These are phyloP conservation scores for Cucurbita ficifolia DNA, from an alignment of 306 rosid genomes.

Conservation along the genomic window DNA sequence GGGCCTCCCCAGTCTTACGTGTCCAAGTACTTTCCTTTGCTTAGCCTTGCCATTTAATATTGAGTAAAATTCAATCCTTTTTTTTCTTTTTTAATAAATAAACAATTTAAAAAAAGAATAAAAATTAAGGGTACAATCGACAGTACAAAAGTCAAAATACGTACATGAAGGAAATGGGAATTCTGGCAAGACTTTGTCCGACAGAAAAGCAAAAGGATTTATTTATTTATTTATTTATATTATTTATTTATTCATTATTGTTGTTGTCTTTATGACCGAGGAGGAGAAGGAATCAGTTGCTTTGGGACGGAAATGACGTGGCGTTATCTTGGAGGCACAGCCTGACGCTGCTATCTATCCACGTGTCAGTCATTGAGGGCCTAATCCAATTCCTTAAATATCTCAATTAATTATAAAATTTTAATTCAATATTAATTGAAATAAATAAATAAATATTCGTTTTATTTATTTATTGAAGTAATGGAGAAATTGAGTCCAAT, in stretches of 20 bases:
- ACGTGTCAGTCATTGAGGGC: not conserved
- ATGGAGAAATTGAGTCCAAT: not conserved
- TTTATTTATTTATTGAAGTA: too few relatives aligned
- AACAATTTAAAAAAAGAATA: not conserved
- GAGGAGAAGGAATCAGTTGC: conserved; percentile 3
- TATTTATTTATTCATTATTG: too few relatives aligned
- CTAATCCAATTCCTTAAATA: conserved; percentile 2
- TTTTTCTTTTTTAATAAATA: not conserved
- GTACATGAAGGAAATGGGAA: not conserved
- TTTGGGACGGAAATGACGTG: not conserved
- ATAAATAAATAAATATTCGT: too few relatives aligned
- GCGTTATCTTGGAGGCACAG: not conserved
- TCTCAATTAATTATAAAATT: not conserved
- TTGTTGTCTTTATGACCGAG: not conserved
- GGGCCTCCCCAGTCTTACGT: not conserved
- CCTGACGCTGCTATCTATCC: not conserved
- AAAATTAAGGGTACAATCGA: not conserved
- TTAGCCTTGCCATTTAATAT: not conserved
- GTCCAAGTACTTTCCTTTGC: conserved; percentile 4
- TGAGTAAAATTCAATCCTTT: conserved; percentile 5
- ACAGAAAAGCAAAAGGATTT: not conserved
- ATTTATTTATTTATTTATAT: not conserved
- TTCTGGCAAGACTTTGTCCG: conserved; percentile 2
- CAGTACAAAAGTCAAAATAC: conserved; percentile 1
- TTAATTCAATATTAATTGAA: too few relatives aligned